Evolutionary conservation across 805 yeast genomes (phyloP), one percentile per base, ranked within the genome.

Genomic region (Clavispora fructus): DNA sequence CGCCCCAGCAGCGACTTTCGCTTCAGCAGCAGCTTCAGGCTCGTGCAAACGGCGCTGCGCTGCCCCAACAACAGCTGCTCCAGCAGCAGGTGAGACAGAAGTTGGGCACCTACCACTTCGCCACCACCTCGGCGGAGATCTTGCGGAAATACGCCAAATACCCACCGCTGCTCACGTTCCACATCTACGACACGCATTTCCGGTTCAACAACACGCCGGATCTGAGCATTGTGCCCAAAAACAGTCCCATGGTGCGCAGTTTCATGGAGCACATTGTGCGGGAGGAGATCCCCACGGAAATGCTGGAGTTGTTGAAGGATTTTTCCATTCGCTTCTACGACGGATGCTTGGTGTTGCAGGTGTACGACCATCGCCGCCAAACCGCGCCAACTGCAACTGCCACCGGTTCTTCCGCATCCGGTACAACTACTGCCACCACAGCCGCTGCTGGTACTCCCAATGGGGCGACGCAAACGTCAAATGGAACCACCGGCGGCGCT

Each of bases 161-260:
- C 50, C 86, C 92, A 9, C 85, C 97, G 7, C 86, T 95, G 35
- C 67, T 92, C 48, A 95, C 83, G 53, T 83, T 92, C 57, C 97
- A 92, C 59, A 89, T 92, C 23, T 91, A 87, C 65, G 94, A 89
- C 56, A 89, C 88, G 46, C 96, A 91, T 65, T 92, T 83, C 63
- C 78, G 95, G 50, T 91, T 92, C 69, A 95, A 95, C 51, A 87
- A 87, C 53, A 92, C 86, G 43, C 77, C 75, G 59, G 97, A 91
- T 56, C 89, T 95, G 7, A 78, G 87, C 41, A 62, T 65, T 6
- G 85, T 94, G 35, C 90, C 96, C 7, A 85, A 85, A 59, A 78
- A 78, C 56, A 86, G 87, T 49, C 85, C 88, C 13, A 78, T 87
- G 60, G 79, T 88, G 42, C 85, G 83, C 61, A 87, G 83, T 51